Base-by-base conservation (phyloP, 2,329 filamentous ascomycete species). In the Monilinia fructigena region DNA sequence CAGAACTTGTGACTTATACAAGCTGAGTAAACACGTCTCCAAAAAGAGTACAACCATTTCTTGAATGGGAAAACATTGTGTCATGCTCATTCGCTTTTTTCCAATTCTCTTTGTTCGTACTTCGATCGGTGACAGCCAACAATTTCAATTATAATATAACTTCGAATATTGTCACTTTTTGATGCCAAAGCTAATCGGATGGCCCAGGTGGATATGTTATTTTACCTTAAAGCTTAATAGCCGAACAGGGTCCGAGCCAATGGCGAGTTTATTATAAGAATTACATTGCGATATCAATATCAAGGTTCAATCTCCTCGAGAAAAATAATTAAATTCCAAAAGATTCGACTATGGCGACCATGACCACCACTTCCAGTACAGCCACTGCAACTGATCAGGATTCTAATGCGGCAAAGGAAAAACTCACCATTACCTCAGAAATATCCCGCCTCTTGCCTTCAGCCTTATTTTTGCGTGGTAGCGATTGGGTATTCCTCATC, bases 401-500 rank as follows among this genome's bases (percentile, higher is more conserved):
- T 28, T 52, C 50, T 23, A 50, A 50, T 23, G 47, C n/a, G 47
- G 26, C 12, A 18, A 28, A 7, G 23, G 23, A 53, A 53, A 28
- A 31, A 20, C 16, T 20, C 26, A 31, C 16, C 16, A 20, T 10
- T 5, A 7, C n/a, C 48, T 50, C 48, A 4, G 11, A 14, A 10
- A 50, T 12, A 23, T 12, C 10, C 11, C 48, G 11, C n/a, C 11
- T 11, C 48, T 16, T 50, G n/a, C 56, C 56, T 48, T 59, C 56
- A 47, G 23, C 18, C 18, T 18, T 50, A 35, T 61, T 61, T 8
- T 20, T 50, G 28, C 42, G 23, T 50, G 58, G 58, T 7, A 61
- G 47, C 26, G 58, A 50, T 14, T 61, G 58, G 45, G 45, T 61
- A 61, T 55, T 35, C 16, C 20, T 28, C 50, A 7, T 28, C 50